Base-by-base conservation (phyloP, 805 yeast species). In the Starmera caribaea region DNA sequence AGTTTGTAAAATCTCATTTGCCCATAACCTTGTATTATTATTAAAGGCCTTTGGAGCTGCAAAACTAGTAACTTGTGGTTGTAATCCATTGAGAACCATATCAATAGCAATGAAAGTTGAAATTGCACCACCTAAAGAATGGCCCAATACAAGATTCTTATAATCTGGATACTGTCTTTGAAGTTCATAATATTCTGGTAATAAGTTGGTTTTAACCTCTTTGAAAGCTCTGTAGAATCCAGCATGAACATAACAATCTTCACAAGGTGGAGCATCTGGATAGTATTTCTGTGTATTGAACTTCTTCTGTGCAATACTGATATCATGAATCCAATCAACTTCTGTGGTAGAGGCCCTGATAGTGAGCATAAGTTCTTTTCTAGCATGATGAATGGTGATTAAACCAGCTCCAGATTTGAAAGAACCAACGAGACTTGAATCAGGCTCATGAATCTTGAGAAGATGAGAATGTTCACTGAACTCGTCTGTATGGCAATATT, bases 121-220 rank as follows among this genome's bases (percentile, higher is more conserved):
- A 32, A 81, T 52, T 0, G 90, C 88, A 2, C 78, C 94, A 1
- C 89, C 89, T 36, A 84, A 61, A 0, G 94, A 84, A 59, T 84
- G 94, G 0, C 95, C 94, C 1, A 76, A 62, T 1, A 80, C 64
- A 3, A 74, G 66, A 13, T 81, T 43, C 16, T 63, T 56, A 54
- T 75, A 80, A 30, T 65, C 65, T 0, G 79, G 76, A 48, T 71
- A 54, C 15, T 61, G 45, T 2, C 49, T 36, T 29, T 59, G 55
- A 11, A 74, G 46, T 2, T 48, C 46, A n/a, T 62, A 52, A 3
- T 78, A 61, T 1, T 42, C 41, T 13, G 34, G 17, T 8, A 51
- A 28, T 16, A 51, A 36, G 9, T 55, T 49, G 2, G 54, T 55
- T 33, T 66, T 61, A 41, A 76, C 68, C 8, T 65, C 61, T 37